Conservation (phyloP, 2,329 filamentous ascomycete genomes). For the Sporothrix brunneoviolacea region DNA sequence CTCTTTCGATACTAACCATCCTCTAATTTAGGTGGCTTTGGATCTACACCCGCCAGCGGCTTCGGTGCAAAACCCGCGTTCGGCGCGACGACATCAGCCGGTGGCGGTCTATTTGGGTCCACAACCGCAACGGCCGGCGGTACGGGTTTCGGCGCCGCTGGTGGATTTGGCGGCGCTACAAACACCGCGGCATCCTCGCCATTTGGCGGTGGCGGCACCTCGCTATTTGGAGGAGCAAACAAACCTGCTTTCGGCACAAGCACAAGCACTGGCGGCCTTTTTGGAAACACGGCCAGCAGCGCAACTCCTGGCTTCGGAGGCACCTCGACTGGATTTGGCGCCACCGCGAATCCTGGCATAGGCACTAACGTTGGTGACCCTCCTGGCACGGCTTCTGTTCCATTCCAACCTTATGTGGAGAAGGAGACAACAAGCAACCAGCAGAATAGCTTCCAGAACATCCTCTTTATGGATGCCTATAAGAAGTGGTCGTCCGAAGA, state of each 20-base stretch:
- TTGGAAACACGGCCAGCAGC: constrained; percentile 35
- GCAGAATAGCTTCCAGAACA: constrained; percentile 66
- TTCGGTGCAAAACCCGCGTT: constrained; percentile 44
- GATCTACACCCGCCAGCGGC: constrained; percentile 21
- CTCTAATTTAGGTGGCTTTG: constrained; percentile 23
- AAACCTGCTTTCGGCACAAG: constrained; percentile 38
- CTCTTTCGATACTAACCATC: constrained; percentile 4
- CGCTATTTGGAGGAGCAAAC: constrained; percentile 43
- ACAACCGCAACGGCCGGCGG: constrained; percentile 32
- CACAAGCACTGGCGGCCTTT: constrained; percentile 33
- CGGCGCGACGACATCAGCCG: constrained; percentile 37
- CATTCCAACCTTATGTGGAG: constrained; percentile 64
- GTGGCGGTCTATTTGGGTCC: constrained; percentile 40
- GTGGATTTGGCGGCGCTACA: constrained; percentile 34
- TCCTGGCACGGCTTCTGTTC: constrained; percentile 62
- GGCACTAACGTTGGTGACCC: constrained; percentile 49
- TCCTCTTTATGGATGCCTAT: constrained; percentile 72
- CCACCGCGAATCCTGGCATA: constrained; percentile 42
- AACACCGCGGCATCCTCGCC: constrained; percentile 31
- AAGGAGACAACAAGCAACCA: constrained; percentile 57
- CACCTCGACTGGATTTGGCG: constrained; percentile 20
- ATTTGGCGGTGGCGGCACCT: constrained; percentile 33
- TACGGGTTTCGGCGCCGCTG: constrained; percentile 31
- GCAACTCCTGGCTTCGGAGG: constrained; percentile 36
- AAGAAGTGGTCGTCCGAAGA: constrained; percentile 89